Percentiles rank a stretch among this genome's conserved stretches.
These are phyloP conservation scores for Fraxinus anomala DNA, from an alignment of 257 asterid species.

Conservation along the genomic window DNA sequence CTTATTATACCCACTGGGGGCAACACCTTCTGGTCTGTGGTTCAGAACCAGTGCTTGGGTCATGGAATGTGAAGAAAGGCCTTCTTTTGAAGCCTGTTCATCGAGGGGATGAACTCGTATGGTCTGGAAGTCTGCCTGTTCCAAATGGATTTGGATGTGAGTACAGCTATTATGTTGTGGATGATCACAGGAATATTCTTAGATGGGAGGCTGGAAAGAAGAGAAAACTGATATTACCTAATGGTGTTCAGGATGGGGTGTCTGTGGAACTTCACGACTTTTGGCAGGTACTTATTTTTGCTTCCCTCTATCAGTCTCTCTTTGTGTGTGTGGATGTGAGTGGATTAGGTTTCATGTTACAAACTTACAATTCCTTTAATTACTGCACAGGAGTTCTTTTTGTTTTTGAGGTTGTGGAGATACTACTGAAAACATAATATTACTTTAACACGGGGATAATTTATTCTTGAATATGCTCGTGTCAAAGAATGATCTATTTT, in stretches of 20 bases:
- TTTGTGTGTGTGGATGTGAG: background rate
- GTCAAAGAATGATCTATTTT: background rate
- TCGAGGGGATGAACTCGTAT: constrained; percentile 78
- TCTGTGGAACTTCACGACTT: constrained; percentile 82
- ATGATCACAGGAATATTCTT: constrained; percentile 65
- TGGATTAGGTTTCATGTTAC: constrained; percentile 1
- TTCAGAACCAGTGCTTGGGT: constrained; percentile 78
- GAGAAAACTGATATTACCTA: constrained; percentile 67
- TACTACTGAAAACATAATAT: background rate
- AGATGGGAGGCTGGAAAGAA: constrained; percentile 84
- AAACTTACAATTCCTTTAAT: background rate
- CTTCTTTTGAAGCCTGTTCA: constrained; percentile 77
- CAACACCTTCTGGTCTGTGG: constrained; percentile 85
- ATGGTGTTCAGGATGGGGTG: constrained; percentile 67
- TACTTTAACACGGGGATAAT: background rate
- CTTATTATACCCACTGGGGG: constrained; percentile 93
- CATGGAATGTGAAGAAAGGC: constrained; percentile 92
- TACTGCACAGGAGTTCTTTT: background rate
- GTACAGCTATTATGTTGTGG: constrained; percentile 90
- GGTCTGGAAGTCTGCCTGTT: constrained; percentile 71
- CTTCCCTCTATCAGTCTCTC: constrained; percentile 11
- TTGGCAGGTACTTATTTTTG: constrained; percentile 73
- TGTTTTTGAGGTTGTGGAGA: background rate
- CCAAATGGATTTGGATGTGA: constrained; percentile 61
- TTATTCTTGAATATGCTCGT: background rate